Base-by-base conservation (phyloP, 192 early-diverging fungal genomes). In the Dissophora ornata region DNA sequence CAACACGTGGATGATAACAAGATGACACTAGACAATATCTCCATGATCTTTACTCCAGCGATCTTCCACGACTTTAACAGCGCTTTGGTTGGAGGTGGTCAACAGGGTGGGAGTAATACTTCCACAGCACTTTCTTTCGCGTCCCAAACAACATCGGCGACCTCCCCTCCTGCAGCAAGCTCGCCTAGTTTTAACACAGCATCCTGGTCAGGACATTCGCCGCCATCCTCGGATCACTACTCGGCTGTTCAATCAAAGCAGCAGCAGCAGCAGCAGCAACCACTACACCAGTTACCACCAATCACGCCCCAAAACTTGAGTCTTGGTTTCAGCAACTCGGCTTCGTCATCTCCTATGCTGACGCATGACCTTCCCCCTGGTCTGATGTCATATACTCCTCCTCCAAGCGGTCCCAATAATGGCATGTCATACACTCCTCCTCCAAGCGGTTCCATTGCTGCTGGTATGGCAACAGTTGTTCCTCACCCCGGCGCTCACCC, bases 11-110 rank as follows among this genome's bases (percentile, higher is more conserved):
- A 83, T 19, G 59, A 71, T 19, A 91, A 91, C 83, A 91, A 91
- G 54, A 91, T 91, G 89, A 84, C 79, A 9, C 65, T 83, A 3
- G 74, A 73, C 24, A 91, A 91, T 63, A 34, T 91, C 0, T 84
- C 84, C 2, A 62, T 90, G 52, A 81, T 91, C 19, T 91, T 91
- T 57, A 85, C 85, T 5, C 84, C 88, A 0, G 87, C 89, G 4
- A 80, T 90, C 24, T 91, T 91, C 70, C 86, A 87, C 28, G 85
- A 86, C 41, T 82, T 82, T 25, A 83, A 83, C 54, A 82, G 80
- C n/a, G 82, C 81, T 34, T 25, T 67, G 51, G 61, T 41, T 4
- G 19, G 40, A 32, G 63, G 64, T 22, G 25, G 32, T 24, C 44
- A 1, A 38, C 45, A 13, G 33, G 30, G 11, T 4, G 19, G 4